phyloP scores from a whole-genome alignment of 306 rosid genomes.

The Senna tora region DNA sequence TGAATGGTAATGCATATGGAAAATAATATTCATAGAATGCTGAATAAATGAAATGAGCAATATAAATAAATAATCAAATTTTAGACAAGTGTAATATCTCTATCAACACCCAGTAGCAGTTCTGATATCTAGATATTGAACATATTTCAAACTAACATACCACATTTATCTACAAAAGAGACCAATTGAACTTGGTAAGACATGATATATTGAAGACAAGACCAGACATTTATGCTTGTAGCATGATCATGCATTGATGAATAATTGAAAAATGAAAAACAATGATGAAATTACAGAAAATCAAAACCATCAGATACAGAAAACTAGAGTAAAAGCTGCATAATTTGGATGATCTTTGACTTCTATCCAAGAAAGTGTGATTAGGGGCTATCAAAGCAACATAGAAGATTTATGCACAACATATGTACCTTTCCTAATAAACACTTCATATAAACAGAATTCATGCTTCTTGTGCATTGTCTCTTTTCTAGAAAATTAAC shows the following conservation, averaged over 20 bases:
- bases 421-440: background rate
- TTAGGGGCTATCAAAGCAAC: constrained; percentile 16
- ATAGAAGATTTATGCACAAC: constrained; percentile 1
- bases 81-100: background rate
- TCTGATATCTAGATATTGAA: background rate
- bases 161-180: background rate
- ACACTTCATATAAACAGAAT: constrained; percentile 15
- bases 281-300: background rate
- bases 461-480: constrained; percentile 4
- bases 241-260: constrained; percentile 5
- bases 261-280: constrained; percentile 14
- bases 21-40: constrained; percentile 10
- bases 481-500: background rate
- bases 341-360: constrained; percentile 2
- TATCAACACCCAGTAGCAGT: constrained; percentile 1
- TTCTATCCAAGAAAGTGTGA: background rate
- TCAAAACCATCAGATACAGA: background rate
- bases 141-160: background rate
- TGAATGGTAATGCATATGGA: constrained; percentile 26
- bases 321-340: background rate
- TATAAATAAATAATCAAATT: constrained; percentile 16
- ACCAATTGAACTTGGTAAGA: background rate
- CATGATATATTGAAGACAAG: background rate
- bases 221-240: background rate
- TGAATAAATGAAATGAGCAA: background rate